Conservation (phyloP, 2,329 filamentous ascomycete genomes). For the Epichloe uncinata region DNA sequence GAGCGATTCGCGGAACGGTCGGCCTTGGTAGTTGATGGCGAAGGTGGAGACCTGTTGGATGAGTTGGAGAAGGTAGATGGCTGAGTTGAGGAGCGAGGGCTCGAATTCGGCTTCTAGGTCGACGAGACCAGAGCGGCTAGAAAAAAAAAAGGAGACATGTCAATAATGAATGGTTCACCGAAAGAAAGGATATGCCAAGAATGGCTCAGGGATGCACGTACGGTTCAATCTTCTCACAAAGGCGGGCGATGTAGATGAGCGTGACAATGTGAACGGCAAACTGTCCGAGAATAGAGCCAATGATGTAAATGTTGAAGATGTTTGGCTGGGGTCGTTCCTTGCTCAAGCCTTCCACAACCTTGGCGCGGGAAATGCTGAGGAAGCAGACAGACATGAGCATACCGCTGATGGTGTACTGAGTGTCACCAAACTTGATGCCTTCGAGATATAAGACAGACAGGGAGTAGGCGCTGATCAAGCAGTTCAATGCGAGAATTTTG, state of each 20-base stretch:
- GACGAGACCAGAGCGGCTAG: constrained; percentile 43
- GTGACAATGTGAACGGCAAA: constrained; percentile 93
- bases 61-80: constrained; percentile 90
- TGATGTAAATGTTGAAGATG: constrained; percentile 98
- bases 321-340: constrained; percentile 97
- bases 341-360: constrained; percentile 86
- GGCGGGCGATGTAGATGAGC: constrained; percentile 83
- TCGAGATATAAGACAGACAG: constrained; percentile 92
- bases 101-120: constrained; percentile 92
- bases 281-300: constrained; percentile 91
- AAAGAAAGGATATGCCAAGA: too few relatives aligned
- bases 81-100: constrained; percentile 88
- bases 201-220: constrained; percentile 32
- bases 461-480: constrained; percentile 94
- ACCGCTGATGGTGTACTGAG: constrained; percentile 94
- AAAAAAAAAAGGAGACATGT: not conserved
- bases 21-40: constrained; percentile 97
- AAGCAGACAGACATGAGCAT: constrained; percentile 99
- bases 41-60: constrained; percentile 99
- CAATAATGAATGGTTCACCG: constrained; percentile 8
- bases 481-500: constrained; percentile 97
- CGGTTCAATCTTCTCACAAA: constrained; percentile 77
- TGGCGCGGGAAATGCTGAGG: constrained; percentile 93
- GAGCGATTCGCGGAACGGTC: constrained; percentile 92
- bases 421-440: constrained; percentile 97